These are phyloP conservation scores for Amaranthus cruentus DNA, from an alignment of 148 eudicot genomes.

Conservation along the genomic window DNA sequence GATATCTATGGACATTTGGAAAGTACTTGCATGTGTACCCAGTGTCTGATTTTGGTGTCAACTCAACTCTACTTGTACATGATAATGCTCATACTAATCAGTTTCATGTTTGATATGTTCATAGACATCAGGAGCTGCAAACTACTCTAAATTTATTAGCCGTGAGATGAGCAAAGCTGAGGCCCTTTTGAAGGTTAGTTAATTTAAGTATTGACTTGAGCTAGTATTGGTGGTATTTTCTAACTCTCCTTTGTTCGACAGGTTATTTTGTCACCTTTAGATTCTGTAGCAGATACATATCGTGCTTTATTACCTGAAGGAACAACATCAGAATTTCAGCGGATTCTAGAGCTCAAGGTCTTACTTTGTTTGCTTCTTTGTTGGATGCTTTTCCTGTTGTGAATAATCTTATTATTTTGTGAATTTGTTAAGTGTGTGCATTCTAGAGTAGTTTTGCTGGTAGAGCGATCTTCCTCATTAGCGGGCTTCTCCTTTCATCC, in stretches of 20 bases:
- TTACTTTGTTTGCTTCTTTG: background rate
- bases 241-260: conserved; percentile 32
- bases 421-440: background rate
- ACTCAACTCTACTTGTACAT: background rate
- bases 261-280: conserved; percentile 95
- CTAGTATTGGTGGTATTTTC: background rate
- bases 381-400: background rate
- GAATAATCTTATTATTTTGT: background rate
- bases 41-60: background rate
- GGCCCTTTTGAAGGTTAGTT: conserved; percentile 76
- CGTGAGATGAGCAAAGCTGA: conserved; percentile 99
- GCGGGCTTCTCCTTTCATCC: background rate
- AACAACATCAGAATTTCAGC: conserved; percentile 78
- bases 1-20: background rate
- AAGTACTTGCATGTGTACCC: background rate
- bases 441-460: background rate
- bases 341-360: conserved; percentile 94
- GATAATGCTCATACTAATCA: conserved; percentile 6
- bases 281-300: conserved; percentile 94
- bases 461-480: no score
- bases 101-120: conserved; percentile 1
- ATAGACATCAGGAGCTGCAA: conserved; percentile 79
- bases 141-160: conserved; percentile 85
- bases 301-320: conserved; percentile 97
- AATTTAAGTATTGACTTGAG: conserved; percentile 5